These are phyloP conservation scores for Pyrenopolyporus hunteri DNA, from an alignment of 495 filamentous ascomycete genomes.

Conservation along the genomic window DNA sequence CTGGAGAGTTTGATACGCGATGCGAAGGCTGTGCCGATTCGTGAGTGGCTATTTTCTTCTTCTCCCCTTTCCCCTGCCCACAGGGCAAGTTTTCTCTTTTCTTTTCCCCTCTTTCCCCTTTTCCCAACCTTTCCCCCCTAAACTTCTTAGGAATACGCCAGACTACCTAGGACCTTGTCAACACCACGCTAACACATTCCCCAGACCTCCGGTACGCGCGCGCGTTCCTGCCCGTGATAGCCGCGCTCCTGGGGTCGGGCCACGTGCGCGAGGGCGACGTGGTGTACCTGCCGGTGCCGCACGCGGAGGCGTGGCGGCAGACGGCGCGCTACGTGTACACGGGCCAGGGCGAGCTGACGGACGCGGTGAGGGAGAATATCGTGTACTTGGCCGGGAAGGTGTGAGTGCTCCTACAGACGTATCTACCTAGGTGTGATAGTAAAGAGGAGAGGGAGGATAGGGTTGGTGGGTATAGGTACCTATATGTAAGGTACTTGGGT, in stretches of 20 bases:
- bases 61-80: too few species aligned
- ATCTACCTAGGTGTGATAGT: too few species aligned
- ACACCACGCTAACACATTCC: background rate
- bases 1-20: constrained; percentile 38
- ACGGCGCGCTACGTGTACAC: constrained; percentile 60
- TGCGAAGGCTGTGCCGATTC: constrained; percentile 52
- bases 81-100: too few species aligned
- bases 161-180: background rate
- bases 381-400: constrained; percentile 58
- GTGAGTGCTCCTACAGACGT: constrained; percentile 30
- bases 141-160: too few species aligned
- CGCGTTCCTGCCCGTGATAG: constrained; percentile 57
- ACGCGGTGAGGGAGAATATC: constrained; percentile 57
- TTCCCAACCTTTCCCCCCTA: too few species aligned
- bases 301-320: constrained; percentile 58
- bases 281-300: constrained; percentile 61
- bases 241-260: constrained; percentile 56
- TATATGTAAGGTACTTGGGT: too few species aligned
- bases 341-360: constrained; percentile 53
- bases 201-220: constrained; percentile 56
- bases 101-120: too few species aligned
- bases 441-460: too few species aligned
- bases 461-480: too few species aligned
- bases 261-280: constrained; percentile 57
- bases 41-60: constrained; percentile 43